Base-by-base conservation (phyloP, 352 stramenopile genomes). In the Globisporangium cederbergense region DNA sequence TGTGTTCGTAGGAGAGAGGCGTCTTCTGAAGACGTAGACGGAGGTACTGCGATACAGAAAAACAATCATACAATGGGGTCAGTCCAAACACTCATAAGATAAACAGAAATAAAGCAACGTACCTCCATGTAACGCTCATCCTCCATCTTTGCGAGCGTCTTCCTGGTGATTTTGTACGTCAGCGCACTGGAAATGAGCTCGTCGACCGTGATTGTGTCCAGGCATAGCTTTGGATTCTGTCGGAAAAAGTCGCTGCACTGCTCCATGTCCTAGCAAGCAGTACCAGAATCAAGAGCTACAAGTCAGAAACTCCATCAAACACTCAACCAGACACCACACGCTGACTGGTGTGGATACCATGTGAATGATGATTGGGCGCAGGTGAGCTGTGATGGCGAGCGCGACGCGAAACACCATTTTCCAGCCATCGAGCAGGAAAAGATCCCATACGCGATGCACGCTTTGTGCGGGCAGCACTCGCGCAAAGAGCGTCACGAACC, bases 401-500 rank as follows among this genome's bases (percentile, higher is more conserved):
- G 81, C 83, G 13, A 93, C 62, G 54, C 78, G 83, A 63, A 84
- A 93, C 7, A 91, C 58, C 69, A 83, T 72, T 66, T 92, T 93
- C 81, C 83, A 90, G 8, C 86, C 86, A 58, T 95, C 86, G 14
- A 91, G 56, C 8, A 91, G 72, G 49, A 95, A 72, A 16, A 90
- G 60, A 51, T 93, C 82, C 84, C 84, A 95, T 9, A 93, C 73
- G 32, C 74, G 78, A 4, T 68, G 62, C n/a, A 93, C 74, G 16
- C 76, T 74, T 9, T 74, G 57, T 0, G 66, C 60, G 4, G 75
- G 65, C 16, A 93, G 62, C 10, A 88, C 73, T 25, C 85, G 81
- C 43, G 86, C 74, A 61, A 95, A 95, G n/a, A 91, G 56, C 34
- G 86, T 95, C 47, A 89, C 84, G 69, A 95, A 92, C 86, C 86